Percentiles rank a stretch among this genome's conserved stretches.
Evolutionary conservation across 192 early-diverging fungal species (phyloP).

Genomic region (Linnemannia zychae): DNA sequence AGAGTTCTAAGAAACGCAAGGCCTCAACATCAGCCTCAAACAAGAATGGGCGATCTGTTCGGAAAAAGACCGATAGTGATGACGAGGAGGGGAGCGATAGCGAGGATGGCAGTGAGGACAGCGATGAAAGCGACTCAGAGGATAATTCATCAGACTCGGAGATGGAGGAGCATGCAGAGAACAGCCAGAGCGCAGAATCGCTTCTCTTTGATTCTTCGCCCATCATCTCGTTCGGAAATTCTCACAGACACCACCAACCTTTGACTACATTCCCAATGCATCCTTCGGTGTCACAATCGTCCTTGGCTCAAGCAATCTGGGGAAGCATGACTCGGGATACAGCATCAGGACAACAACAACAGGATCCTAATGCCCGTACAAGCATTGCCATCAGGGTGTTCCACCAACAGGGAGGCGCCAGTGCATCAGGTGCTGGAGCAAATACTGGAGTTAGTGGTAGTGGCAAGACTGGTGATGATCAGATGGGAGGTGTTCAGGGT

Average conservation of each 20-base stretch:
- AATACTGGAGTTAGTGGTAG: constrained; percentile 21
- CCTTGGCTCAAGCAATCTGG: constrained; percentile 16
- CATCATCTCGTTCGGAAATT: constrained; percentile 33
- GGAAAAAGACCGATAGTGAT: background rate
- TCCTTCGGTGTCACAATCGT: constrained; percentile 14
- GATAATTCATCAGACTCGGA: background rate
- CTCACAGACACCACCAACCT: constrained; percentile 15
- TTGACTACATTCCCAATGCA: constrained; percentile 35
- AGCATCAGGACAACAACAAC: constrained; percentile 5
- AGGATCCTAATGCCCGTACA: background rate
- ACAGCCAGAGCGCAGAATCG: background rate
- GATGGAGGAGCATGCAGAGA: constrained; percentile 3
- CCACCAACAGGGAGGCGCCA: constrained; percentile 31
- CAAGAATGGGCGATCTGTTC: constrained; percentile 19
- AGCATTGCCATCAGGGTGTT: constrained; percentile 35
- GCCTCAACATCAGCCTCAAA: background rate
- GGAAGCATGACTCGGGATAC: background rate
- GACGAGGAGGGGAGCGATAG: background rate
- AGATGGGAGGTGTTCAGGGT: constrained; percentile 44
- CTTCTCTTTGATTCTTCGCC: constrained; percentile 18
- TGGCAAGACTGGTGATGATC: constrained; percentile 15
- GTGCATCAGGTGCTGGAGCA: constrained; percentile 29
- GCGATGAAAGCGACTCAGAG: constrained; percentile 13
- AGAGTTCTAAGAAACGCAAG: constrained; percentile 29
- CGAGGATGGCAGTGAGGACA: constrained; percentile 14